phyloP scores from a whole-genome alignment of 176 grass and related monocot genomes.

The Thalia dealbata region DNA sequence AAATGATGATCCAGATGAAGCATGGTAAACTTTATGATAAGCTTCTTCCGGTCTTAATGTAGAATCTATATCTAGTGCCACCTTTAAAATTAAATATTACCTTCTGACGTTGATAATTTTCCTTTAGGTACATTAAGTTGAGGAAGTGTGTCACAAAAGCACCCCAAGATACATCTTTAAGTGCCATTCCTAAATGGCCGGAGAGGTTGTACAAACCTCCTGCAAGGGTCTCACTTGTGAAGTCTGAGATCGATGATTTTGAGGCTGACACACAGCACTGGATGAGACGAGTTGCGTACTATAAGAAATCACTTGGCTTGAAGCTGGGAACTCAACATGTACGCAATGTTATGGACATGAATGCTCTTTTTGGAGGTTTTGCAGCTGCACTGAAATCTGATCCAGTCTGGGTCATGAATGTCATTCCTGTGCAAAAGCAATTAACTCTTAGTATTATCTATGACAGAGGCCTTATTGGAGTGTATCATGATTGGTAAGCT shows the following conservation, averaged over 20 bases:
- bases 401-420: slow-evolving; percentile 92
- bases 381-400: slow-evolving; percentile 52
- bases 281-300: slow-evolving; percentile 52
- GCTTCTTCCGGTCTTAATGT: background rate
- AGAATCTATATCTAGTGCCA: background rate
- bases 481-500: slow-evolving; percentile 87
- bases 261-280: slow-evolving; percentile 56
- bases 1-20: slow-evolving; percentile 65
- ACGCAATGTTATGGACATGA: slow-evolving; percentile 92
- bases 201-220: slow-evolving; percentile 58
- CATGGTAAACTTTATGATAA: slow-evolving; percentile 45
- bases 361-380: slow-evolving; percentile 78
- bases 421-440: slow-evolving; percentile 61
- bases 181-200: slow-evolving; percentile 59
- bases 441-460: slow-evolving; percentile 68
- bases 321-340: slow-evolving; percentile 50
- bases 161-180: slow-evolving; percentile 47
- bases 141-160: slow-evolving; percentile 59
- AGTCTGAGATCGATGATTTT: slow-evolving; percentile 45
- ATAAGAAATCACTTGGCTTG: slow-evolving; percentile 72
- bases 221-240: slow-evolving; percentile 45
- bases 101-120: slow-evolving; percentile 21
- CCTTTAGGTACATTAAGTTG: slow-evolving; percentile 70
- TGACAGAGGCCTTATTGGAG: slow-evolving; percentile 80
- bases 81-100: background rate